Percentiles rank a stretch among this genome's conserved stretches.
These are phyloP conservation scores for Macrocybe gigantea DNA, from an alignment of 768 basidiomycete genomes.

Conservation along the genomic window DNA sequence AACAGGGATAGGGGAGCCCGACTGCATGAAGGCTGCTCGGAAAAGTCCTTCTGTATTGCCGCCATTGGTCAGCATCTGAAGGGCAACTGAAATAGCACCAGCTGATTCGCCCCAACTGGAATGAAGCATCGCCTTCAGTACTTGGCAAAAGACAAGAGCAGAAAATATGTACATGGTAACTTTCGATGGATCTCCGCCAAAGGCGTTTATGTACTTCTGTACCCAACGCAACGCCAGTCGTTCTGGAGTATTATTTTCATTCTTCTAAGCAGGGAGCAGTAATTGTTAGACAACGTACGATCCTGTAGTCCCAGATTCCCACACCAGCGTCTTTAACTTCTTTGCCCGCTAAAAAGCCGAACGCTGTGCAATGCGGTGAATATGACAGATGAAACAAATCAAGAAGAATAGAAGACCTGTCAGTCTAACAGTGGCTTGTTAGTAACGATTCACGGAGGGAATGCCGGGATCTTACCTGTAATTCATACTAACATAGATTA, in stretches of 20 bases:
- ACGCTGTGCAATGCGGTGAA: conserved; percentile 12
- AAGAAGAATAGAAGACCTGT: background rate
- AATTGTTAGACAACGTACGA: conserved; percentile 26
- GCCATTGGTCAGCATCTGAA: conserved; percentile 44
- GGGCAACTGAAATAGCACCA: conserved; percentile 46
- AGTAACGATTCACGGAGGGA: conserved; percentile 1
- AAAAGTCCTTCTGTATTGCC: conserved; percentile 42
- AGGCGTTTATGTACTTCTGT: conserved; percentile 50
- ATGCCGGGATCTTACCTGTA: conserved; percentile 26
- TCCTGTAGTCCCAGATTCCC: conserved; percentile 59
- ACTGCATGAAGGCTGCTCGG: conserved; percentile 47
- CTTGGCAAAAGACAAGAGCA: background rate
- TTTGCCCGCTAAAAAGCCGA: conserved; percentile 40
- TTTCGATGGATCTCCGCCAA: conserved; percentile 53
- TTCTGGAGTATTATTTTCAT: conserved; percentile 24
- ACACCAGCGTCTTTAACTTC: conserved; percentile 39
- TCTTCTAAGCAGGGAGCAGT: background rate
- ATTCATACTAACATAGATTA: conserved; percentile 50
- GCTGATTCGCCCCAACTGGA: conserved; percentile 50
- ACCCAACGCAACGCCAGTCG: conserved; percentile 56
- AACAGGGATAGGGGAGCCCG: conserved; percentile 40
- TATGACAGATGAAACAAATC: background rate
- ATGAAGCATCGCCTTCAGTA: background rate
- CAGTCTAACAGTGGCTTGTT: background rate
- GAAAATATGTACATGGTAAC: conserved; percentile 36